Base-by-base conservation (phyloP, 1,139 yeast genomes). In the Protomyces macrosporus region DNA sequence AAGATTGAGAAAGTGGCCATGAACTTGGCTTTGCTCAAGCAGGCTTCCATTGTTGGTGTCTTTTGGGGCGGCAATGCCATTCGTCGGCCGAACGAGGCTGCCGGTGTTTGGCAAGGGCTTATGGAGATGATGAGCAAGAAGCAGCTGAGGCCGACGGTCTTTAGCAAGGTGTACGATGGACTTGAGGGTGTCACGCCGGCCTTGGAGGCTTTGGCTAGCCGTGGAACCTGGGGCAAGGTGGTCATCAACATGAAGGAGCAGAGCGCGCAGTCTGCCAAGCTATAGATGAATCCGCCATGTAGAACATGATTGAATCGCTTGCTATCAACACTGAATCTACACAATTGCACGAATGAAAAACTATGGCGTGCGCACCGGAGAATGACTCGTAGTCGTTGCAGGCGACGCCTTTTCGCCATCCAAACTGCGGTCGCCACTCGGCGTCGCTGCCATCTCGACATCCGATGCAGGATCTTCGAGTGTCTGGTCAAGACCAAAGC, bases 171-270 rank as follows among this genome's bases (percentile, higher is more conserved):
- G 7, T 65, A 63, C 36, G 54, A 65, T 36, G 66, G 67, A 10
- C 60, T 65, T 9, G 62, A 65, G 39, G 60, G 62, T 30, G 66
- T 64, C 30, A 58, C 66, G 30, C 64, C 62, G 12, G 67, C 67
- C 30, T 36, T 65, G 36, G 48, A 63, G 10, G 67, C 65, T 16
- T 58, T 65, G 30, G 61, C 60, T 16, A 39, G 65, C 14, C 53
- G 67, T 10, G 63, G 55, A 7, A 65, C 66, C 7, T 65, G 67
- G 67, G 67, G 67, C 34, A 65, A 65, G 51, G 67, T 65, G 16
- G 67, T 53, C 35, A 64, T 63, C 34, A 53, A 60, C 37, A 56
- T 60, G 36, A 60, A 60, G 63, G 63, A 58, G 40, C 35, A 40
- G 39, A 14, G 36, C 7, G 23, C 23, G 23, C 23, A 23, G 2